Percentiles rank a stretch among this genome's conserved stretches.
phyloP scores from a whole-genome alignment of 192 early-diverging fungal species.

The Chytriomyces hyalinus region DNA sequence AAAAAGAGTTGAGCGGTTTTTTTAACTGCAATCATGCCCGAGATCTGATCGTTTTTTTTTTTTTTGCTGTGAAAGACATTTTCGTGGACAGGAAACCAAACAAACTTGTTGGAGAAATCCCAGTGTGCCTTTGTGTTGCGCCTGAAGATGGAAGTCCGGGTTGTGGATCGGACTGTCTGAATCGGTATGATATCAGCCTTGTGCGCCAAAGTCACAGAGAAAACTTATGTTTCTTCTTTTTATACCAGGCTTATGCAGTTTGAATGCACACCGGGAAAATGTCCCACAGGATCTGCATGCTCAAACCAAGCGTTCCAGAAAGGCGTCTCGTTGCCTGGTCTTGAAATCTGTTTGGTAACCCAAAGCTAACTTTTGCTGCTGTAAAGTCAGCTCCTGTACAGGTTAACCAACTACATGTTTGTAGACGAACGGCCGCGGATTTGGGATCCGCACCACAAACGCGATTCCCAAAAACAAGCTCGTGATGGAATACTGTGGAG shows the following conservation, averaged over 20 bases:
- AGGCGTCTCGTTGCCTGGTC: slow-evolving; percentile 51
- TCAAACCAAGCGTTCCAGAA: slow-evolving; percentile 78
- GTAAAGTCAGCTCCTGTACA: neutral
- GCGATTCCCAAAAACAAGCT: slow-evolving; percentile 63
- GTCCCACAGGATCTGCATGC: slow-evolving; percentile 72
- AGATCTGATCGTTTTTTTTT: neutral
- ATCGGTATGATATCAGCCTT: slow-evolving; percentile 49
- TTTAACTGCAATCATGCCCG: neutral
- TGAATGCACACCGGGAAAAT: slow-evolving; percentile 71
- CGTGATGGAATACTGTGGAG: slow-evolving; percentile 83
- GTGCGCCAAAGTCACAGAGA: neutral
- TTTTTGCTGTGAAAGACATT: slow-evolving; percentile 58
- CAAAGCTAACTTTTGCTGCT: neutral
- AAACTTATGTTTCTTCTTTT: slow-evolving; percentile 61
- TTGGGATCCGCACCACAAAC: slow-evolving; percentile 65
- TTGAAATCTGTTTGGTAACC: slow-evolving; percentile 70
- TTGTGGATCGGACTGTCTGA: slow-evolving; percentile 76
- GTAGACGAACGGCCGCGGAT: slow-evolving; percentile 71
- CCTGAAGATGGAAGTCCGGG: slow-evolving; percentile 55
- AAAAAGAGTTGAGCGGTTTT: slow-evolving; percentile 55
- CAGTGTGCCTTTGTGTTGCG: slow-evolving; percentile 66
- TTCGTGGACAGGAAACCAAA: slow-evolving; percentile 76
- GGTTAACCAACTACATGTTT: neutral
- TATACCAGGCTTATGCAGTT: slow-evolving; percentile 39
- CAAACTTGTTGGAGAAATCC: slow-evolving; percentile 43